Evolutionary conservation across 495 filamentous ascomycete genomes (phyloP).

Genomic region (Penicillium taxi): DNA sequence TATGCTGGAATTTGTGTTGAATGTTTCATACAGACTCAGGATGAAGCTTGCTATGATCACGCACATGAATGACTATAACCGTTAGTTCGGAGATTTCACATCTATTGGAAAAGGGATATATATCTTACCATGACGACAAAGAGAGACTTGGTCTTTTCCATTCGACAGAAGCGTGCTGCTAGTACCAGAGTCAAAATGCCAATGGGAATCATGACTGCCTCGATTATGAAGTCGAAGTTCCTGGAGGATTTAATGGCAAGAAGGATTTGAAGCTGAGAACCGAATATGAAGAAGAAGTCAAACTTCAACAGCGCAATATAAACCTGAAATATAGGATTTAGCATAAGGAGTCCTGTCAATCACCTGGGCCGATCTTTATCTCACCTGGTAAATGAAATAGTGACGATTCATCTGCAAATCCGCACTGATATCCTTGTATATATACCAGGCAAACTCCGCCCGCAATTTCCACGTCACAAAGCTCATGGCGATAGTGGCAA

Average conservation of each 20-base stretch:
- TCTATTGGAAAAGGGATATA: neutral
- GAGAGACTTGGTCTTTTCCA: constrained; percentile 2
- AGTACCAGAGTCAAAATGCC: neutral
- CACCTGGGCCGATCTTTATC: neutral
- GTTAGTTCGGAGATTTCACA: neutral
- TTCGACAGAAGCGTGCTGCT: constrained; percentile 2
- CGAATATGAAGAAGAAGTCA: constrained; percentile 3
- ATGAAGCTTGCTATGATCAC: constrained; percentile 9
- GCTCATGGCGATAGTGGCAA: constrained; percentile 10
- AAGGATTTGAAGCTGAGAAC: neutral
- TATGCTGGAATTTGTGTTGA: neutral
- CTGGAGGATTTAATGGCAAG: neutral
- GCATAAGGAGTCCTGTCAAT: neutral
- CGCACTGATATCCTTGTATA: constrained; percentile 14
- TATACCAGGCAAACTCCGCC: constrained; percentile 13
- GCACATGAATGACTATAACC: constrained; percentile 9
- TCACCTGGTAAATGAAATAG: constrained; percentile 12
- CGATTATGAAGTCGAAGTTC: neutral
- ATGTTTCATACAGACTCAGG: constrained; percentile 5
- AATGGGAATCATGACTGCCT: neutral
- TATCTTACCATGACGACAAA: neutral
- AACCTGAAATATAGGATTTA: neutral
- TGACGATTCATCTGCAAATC: constrained; percentile 16
- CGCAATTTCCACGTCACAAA: constrained; percentile 17
- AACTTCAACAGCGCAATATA: constrained; percentile 5